phyloP scores from a whole-genome alignment of 2,329 filamentous ascomycete species.

The Pyrenophora tritici-repentis region DNA sequence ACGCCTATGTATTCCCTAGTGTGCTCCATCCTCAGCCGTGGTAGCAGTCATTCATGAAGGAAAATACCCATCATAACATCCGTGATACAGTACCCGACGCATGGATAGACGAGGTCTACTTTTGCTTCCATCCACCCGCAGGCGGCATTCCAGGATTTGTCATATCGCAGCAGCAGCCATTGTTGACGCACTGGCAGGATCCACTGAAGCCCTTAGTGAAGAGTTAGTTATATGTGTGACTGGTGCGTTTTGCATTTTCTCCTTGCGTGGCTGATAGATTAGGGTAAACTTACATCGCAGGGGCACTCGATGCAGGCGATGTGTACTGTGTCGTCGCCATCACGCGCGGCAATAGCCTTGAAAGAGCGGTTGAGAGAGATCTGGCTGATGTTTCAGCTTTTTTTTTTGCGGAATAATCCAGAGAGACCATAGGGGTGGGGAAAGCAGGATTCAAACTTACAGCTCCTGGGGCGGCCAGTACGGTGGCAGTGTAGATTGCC shows the following conservation, averaged over 20 bases:
- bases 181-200: slow-evolving; percentile 1
- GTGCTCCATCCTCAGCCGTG: too few species aligned
- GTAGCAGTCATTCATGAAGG: too few species aligned
- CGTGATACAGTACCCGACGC: too few species aligned
- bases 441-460: not conserved
- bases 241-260: too few species aligned
- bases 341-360: slow-evolving; percentile 2
- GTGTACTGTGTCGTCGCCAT: not conserved
- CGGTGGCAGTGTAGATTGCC: slow-evolving; percentile 1
- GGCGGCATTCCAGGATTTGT: not conserved
- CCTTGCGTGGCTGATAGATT: not conserved
- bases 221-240: not conserved
- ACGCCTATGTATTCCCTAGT: too few species aligned
- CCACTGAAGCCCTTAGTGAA: not conserved
- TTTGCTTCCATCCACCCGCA: slow-evolving; percentile 1
- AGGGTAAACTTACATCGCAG: slow-evolving; percentile 1
- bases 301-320: slow-evolving; percentile 11
- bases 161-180: slow-evolving; percentile 6
- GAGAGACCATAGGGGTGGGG: too few species aligned
- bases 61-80: too few species aligned
- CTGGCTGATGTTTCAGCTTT: not conserved
- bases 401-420: too few species aligned
- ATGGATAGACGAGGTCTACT: not conserved
- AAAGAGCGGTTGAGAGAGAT: slow-evolving; percentile 10
- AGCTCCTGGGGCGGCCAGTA: slow-evolving; percentile 10